These are phyloP conservation scores for Trichosporon coremiiforme DNA, from an alignment of 1,284 basidiomycete genomes.

Conservation along the genomic window DNA sequence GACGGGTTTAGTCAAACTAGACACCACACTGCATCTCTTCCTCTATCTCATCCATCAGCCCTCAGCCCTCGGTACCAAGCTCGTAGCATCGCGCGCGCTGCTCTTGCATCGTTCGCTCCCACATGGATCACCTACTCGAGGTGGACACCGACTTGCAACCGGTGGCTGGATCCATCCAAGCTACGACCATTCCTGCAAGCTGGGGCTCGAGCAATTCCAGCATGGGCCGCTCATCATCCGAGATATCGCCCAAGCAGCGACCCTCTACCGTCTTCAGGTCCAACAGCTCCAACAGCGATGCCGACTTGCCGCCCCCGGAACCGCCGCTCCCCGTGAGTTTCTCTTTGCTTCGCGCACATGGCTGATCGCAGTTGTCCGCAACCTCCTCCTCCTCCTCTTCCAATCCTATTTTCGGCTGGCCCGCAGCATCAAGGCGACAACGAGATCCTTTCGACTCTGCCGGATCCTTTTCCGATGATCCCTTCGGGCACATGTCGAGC, in stretches of 20 bases:
- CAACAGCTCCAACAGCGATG: background rate
- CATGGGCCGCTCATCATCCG: constrained; percentile 17
- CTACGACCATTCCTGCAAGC: background rate
- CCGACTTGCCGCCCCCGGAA: constrained; percentile 6
- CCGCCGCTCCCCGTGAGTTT: constrained; percentile 16
- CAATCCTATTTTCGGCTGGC: constrained; percentile 40
- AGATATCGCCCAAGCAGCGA: constrained; percentile 24
- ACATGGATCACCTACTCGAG: constrained; percentile 16
- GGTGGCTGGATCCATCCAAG: constrained; percentile 2
- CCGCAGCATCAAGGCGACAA: constrained; percentile 21
- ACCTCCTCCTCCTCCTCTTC: constrained; percentile 46
- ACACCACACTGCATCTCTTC: background rate
- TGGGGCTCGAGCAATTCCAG: constrained; percentile 26
- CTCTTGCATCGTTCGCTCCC: background rate
- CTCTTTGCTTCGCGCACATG: background rate
- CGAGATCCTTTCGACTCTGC: constrained; percentile 48
- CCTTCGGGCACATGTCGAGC: constrained; percentile 36
- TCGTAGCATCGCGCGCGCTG: background rate
- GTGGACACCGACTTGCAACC: constrained; percentile 23
- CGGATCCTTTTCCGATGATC: constrained; percentile 45
- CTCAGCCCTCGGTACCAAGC: background rate
- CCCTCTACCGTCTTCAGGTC: constrained; percentile 6
- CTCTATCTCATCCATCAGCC: background rate
- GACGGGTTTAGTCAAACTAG: constrained; percentile 9
- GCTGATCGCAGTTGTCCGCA: constrained; percentile 36